Evolutionary conservation across 768 basidiomycete species (phyloP), one percentile per base, ranked within the genome.

Genomic region (Tricholoma saponaceum): DNA sequence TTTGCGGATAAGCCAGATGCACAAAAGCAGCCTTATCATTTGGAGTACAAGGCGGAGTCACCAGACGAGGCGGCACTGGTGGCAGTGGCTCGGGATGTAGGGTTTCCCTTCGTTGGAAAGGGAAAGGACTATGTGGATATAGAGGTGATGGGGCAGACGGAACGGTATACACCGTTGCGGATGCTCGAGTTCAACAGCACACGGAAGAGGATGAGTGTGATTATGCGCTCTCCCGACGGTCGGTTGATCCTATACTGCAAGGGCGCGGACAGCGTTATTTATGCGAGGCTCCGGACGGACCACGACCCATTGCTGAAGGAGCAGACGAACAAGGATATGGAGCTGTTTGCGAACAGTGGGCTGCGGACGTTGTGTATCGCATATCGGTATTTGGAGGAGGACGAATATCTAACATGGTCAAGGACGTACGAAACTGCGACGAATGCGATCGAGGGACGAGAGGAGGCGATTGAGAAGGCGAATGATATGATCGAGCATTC

Each of bases 61-160:
- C 95, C 94, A 0, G 95, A 98, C 66, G 96, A 98, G 69, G 92
- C 94, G 20, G 96, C 96, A 12, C 80, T 98, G 32, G 96, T 98
- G 8, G 87, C 82, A 28, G 93, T 91, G 8, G 95, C 96, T 14
- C 80, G 95, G 35, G 96, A 98, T 68, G 87, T 87, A 4, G 96
- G 96, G 0, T 98, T 97, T 69, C 90, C 92, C 1, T 98, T 97
- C 72, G 72, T 97, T 43, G 79, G 78, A 62, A 87, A 86, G 69
- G 78, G 81, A 33, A 90, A 87, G 71, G 86, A 89, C 41, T 74
- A 75, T 13, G 72, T 97, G 66, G 90, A 95, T 55, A 94, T 98
- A 64, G 90, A 95, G 74, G 91, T 96, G 22, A 83, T 95, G 81
- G 95, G 95, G 0, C 88, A 91, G 69, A 73, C 80, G 2, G 96